A percentile compares a stretch with the other conserved stretches of the same genome.
Evolutionary conservation across 345 rosid species (phyloP).

Genomic region (Mangifera indica): DNA sequence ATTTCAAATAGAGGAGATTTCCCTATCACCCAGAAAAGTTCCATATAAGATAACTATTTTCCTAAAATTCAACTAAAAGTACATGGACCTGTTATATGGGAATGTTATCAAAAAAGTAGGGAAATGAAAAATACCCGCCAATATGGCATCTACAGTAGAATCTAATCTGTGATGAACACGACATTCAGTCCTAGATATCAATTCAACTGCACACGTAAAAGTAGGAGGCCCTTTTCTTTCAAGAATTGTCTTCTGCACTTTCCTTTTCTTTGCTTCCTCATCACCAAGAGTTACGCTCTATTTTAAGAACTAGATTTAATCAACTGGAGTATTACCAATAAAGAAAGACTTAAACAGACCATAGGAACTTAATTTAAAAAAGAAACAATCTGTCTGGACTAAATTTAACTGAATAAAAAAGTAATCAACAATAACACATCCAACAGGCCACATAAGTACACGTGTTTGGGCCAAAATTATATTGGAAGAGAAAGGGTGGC

Average conservation of each 20-base stretch:
- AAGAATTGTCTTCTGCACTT: constrained; percentile 93
- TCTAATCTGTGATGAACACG: constrained; percentile 85
- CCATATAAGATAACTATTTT: constrained; percentile 3
- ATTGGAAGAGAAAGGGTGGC: constrained; percentile 11
- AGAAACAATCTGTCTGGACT: background rate
- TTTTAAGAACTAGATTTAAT: constrained; percentile 13
- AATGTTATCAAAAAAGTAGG: constrained; percentile 10
- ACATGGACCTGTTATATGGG: background rate
- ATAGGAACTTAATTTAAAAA: background rate
- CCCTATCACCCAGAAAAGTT: constrained; percentile 43
- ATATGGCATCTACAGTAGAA: constrained; percentile 83
- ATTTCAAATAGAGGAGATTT: constrained; percentile 73
- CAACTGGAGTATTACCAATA: background rate
- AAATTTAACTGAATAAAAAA: background rate
- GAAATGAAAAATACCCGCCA: constrained; percentile 51
- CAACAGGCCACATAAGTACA: constrained; percentile 6
- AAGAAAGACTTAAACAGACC: background rate
- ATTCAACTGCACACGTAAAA: constrained; percentile 84
- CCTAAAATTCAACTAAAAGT: constrained; percentile 2
- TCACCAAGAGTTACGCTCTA: constrained; percentile 98
- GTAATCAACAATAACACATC: background rate
- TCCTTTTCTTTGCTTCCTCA: constrained; percentile 88
- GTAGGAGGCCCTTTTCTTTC: constrained; percentile 90
- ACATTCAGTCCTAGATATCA: constrained; percentile 80
- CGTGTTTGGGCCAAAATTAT: constrained; percentile 2